Evolutionary conservation across 148 eudicot genomes (phyloP).

Genomic region (Persicaria maculosa): DNA sequence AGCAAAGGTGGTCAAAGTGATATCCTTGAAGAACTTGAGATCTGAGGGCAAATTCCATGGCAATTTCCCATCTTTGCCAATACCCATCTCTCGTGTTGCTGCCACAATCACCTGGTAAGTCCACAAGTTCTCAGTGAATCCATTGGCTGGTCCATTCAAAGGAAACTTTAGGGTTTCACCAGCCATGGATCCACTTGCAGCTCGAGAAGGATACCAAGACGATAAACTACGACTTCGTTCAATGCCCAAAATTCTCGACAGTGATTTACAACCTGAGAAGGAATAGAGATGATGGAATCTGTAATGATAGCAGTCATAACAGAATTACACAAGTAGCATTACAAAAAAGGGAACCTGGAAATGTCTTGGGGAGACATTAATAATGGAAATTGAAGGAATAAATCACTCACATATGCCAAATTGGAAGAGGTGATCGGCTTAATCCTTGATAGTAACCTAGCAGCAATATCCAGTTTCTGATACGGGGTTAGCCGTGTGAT

Average conservation of each 20-base stretch:
- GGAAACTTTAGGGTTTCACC: slow-evolving; percentile 21
- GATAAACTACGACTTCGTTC: slow-evolving; percentile 5
- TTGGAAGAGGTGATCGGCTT: slow-evolving; percentile 15
- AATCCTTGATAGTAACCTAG: neutral
- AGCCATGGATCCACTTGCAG: slow-evolving; percentile 35
- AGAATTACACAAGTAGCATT: neutral
- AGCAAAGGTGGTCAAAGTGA: slow-evolving; percentile 59
- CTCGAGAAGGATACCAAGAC: slow-evolving; percentile 4
- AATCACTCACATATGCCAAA: slow-evolving; percentile 23
- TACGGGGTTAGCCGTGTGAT: too few relatives aligned
- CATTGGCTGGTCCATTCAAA: slow-evolving; percentile 22
- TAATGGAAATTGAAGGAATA: neutral
- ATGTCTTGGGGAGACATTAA: neutral
- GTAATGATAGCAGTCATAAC: neutral
- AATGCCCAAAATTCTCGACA: slow-evolving; percentile 10
- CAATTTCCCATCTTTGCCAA: slow-evolving; percentile 84
- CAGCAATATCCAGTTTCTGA: slow-evolving; percentile 16
- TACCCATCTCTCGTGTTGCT: slow-evolving; percentile 83
- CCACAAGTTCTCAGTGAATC: slow-evolving; percentile 24
- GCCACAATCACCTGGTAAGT: slow-evolving; percentile 91
- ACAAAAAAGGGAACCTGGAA: neutral
- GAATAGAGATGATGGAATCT: neutral
- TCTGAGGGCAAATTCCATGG: slow-evolving; percentile 94
- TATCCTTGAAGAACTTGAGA: slow-evolving; percentile 71
- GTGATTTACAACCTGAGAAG: slow-evolving; percentile 14